Base-by-base conservation (phyloP, 2,329 filamentous ascomycete genomes). In the Clathrospora elynae region DNA sequence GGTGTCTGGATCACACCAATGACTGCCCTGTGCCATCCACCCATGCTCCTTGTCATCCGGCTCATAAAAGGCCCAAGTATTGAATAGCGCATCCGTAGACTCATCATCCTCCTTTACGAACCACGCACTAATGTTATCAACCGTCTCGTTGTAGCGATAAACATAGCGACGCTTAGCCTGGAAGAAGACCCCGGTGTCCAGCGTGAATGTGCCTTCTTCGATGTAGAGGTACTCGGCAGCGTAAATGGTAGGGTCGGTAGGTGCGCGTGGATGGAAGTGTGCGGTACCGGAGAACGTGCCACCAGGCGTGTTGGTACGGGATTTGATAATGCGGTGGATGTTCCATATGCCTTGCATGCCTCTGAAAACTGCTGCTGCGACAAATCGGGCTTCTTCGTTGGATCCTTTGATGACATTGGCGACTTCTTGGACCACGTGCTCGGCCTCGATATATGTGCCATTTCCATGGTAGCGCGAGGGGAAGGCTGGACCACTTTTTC, bases 81-180 rank as follows among this genome's bases (percentile, higher is more conserved):
- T 87, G 66, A 91, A 92, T 13, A 90, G 72, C 51, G 90, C 87
- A 61, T 90, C 87, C 0, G 84, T 83, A 10, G 77, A 76, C 49
- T 87, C 81, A n/a, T 85, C 80, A 51, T 88, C 83, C 11, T 86
- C 80, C 51, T 83, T 82, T 25, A 82, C 82, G 55, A 90, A 90
- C 87, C 87, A 91, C 1, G 87, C 83, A 46, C 81, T 86, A 14
- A 91, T 71, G 18, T 66, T 68, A 57, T 90, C 86, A 1, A 61
- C 71, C 7, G 43, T 56, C 51, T 85, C 83, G 30, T 81, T 74
- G 57, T 90, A 90, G 0, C 87, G 80, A 75, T 87, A 90, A 1
- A 88, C 76, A 57, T 91, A 91, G 8, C 86, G 79, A 14, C 84
- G 74, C 8, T 76, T 82, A 0, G 84, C 84, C 11, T 73, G 75